These are phyloP conservation scores for Dictyostelium intermedium DNA, from an alignment of 78 protist species.

Conservation along the genomic window DNA sequence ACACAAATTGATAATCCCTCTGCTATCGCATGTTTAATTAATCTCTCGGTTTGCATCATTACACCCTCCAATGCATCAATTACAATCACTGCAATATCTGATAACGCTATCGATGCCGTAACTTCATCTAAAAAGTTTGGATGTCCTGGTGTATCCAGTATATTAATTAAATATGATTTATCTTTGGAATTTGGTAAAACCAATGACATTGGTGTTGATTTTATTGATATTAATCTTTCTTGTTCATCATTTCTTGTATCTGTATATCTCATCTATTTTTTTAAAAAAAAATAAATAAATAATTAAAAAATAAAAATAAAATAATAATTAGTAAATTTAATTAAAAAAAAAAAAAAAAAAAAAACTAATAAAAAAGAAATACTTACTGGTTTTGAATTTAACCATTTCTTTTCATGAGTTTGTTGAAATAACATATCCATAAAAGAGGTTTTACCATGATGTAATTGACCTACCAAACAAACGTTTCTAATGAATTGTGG, in stretches of 20 bases:
- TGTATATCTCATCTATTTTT: constrained; percentile 89
- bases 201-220: constrained; percentile 95
- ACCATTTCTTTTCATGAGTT: constrained; percentile 90
- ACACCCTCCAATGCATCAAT: constrained; percentile 99
- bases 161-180: constrained; percentile 92
- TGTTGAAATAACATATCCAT: constrained; percentile 93
- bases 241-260: constrained; percentile 97
- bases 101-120: constrained; percentile 89
- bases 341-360: background rate
- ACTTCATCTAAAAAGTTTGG: constrained; percentile 96
- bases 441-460: constrained; percentile 97
- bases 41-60: constrained; percentile 89
- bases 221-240: constrained; percentile 91
- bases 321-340: too few species aligned
- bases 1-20: constrained; percentile 83
- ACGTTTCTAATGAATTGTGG: constrained; percentile 95
- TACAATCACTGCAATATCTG: constrained; percentile 95
- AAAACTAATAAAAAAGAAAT: background rate
- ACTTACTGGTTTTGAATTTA: constrained; percentile 64
- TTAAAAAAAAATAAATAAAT: background rate
- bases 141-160: constrained; percentile 99
- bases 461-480: constrained; percentile 92
- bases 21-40: constrained; percentile 81
- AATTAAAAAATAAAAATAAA: background rate
- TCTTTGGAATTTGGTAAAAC: constrained; percentile 88